phyloP scores from a whole-genome alignment of 345 rosid genomes.

The Citrus unshiu region DNA sequence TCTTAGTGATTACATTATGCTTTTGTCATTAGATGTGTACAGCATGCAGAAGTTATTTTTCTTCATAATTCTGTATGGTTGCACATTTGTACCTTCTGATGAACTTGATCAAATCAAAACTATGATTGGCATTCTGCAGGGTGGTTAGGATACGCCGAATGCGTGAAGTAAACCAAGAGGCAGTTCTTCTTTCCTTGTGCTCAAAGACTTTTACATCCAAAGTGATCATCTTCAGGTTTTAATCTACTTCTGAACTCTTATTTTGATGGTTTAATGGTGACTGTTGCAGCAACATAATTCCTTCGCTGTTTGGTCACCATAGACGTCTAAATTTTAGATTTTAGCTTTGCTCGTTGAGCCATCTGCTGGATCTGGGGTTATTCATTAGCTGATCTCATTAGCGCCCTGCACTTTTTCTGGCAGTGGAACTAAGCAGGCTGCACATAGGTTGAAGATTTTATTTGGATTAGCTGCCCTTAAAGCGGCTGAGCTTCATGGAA shows the following conservation, averaged over 20 bases:
- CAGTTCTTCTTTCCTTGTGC: constrained; percentile 92
- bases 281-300: background rate
- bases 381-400: background rate
- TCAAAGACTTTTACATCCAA: constrained; percentile 77
- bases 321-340: background rate
- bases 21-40: background rate
- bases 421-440: constrained; percentile 97
- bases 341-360: background rate
- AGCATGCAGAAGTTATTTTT: background rate
- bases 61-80: background rate
- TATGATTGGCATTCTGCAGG: constrained; percentile 39
- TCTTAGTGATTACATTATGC: constrained; percentile 3
- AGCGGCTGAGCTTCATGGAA: constrained; percentile 98
- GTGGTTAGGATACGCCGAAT: constrained; percentile 90
- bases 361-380: background rate
- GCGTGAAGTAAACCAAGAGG: constrained; percentile 88
- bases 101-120: constrained; percentile 2
- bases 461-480: constrained; percentile 79
- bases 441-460: constrained; percentile 90
- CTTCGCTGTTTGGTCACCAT: background rate
- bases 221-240: constrained; percentile 89
- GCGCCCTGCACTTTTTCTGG: constrained; percentile 20
- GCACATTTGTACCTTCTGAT: background rate
- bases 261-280: background rate
- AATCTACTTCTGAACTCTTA: background rate